Percentiles rank a stretch among this genome's conserved stretches.
These are phyloP conservation scores for Blastosporella zonata DNA, from an alignment of 1,284 basidiomycete species.

Conservation along the genomic window DNA sequence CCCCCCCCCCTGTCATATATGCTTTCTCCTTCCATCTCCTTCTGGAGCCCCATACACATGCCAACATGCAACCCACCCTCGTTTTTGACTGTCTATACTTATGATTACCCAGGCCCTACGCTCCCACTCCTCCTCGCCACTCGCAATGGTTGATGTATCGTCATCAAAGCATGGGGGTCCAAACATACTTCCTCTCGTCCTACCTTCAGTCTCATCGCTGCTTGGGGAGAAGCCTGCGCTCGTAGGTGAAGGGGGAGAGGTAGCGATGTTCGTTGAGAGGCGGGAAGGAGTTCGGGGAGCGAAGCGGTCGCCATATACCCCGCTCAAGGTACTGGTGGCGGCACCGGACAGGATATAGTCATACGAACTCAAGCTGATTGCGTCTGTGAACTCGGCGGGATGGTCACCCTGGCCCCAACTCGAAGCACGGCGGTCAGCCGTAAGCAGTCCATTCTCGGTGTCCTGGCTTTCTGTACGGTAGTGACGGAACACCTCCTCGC, in stretches of 20 bases:
- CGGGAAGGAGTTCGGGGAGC: conserved; percentile 19
- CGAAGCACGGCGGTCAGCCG: conserved; percentile 53
- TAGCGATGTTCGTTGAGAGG: conserved; percentile 13
- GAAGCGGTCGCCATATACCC: conserved; percentile 39
- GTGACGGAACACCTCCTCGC: conserved; percentile 33
- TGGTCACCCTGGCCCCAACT: conserved; percentile 55
- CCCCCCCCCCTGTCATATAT: conserved; percentile 11
- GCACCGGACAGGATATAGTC: conserved; percentile 48
- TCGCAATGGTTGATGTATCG: conserved; percentile 26
- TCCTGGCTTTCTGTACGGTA: conserved; percentile 23
- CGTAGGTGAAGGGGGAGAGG: not conserved
- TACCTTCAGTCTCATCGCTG: conserved; percentile 7
- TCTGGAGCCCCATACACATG: conserved; percentile 4
- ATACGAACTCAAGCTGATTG: conserved; percentile 52
- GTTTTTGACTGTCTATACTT: conserved; percentile 10
- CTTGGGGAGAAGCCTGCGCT: not conserved
- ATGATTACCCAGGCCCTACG: conserved; percentile 8
- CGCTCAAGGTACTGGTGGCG: conserved; percentile 52
- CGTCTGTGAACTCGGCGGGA: conserved; percentile 43
- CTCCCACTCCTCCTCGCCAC: conserved; percentile 21
- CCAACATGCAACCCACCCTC: conserved; percentile 15
- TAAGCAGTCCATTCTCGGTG: conserved; percentile 17
- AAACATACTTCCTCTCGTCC: conserved; percentile 6
- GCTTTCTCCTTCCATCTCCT: conserved; percentile 1
- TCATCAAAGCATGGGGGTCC: conserved; percentile 24